These are phyloP conservation scores for Niebla homalea DNA, from an alignment of 495 filamentous ascomycete species.

Conservation along the genomic window DNA sequence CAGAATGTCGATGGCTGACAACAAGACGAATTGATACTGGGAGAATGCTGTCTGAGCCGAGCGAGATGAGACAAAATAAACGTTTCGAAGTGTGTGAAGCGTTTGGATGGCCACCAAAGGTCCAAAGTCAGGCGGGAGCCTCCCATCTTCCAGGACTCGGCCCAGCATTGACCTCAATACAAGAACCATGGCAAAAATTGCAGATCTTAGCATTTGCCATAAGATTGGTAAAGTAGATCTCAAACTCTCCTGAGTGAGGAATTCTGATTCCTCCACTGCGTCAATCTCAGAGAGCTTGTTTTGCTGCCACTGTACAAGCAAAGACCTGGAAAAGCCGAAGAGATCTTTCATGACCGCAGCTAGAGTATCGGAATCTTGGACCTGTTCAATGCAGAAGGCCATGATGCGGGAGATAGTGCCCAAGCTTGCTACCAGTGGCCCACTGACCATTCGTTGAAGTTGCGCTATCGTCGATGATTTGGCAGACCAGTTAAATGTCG, in stretches of 20 bases:
- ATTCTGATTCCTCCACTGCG: slow-evolving; percentile 53
- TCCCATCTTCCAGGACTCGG: slow-evolving; percentile 44
- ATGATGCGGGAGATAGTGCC: slow-evolving; percentile 68
- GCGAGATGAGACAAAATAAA: slow-evolving; percentile 79
- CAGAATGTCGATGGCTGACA: slow-evolving; percentile 82
- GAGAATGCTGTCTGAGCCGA: slow-evolving; percentile 61
- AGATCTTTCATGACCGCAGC: slow-evolving; percentile 59
- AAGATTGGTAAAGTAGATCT: slow-evolving; percentile 57
- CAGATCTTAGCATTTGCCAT: slow-evolving; percentile 71
- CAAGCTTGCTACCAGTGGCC: slow-evolving; percentile 64
- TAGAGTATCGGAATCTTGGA: slow-evolving; percentile 44
- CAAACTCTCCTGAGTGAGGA: slow-evolving; percentile 56
- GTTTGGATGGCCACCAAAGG: slow-evolving; percentile 63
- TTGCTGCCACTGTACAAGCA: slow-evolving; percentile 71
- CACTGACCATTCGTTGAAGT: slow-evolving; percentile 40
- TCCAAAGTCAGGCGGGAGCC: slow-evolving; percentile 40
- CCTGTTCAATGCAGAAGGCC: slow-evolving; percentile 57
- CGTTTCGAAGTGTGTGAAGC: slow-evolving; percentile 63
- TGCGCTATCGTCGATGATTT: slow-evolving; percentile 44
- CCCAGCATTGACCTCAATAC: slow-evolving; percentile 60
- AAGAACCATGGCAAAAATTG: slow-evolving; percentile 68
- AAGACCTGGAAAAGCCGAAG: slow-evolving; percentile 50
- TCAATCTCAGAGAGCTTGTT: slow-evolving; percentile 80
- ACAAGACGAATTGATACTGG: slow-evolving; percentile 71
- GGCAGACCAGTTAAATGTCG: slow-evolving; percentile 59